Conservation (phyloP, 768 basidiomycete species). For the Boletus insuetus region DNA sequence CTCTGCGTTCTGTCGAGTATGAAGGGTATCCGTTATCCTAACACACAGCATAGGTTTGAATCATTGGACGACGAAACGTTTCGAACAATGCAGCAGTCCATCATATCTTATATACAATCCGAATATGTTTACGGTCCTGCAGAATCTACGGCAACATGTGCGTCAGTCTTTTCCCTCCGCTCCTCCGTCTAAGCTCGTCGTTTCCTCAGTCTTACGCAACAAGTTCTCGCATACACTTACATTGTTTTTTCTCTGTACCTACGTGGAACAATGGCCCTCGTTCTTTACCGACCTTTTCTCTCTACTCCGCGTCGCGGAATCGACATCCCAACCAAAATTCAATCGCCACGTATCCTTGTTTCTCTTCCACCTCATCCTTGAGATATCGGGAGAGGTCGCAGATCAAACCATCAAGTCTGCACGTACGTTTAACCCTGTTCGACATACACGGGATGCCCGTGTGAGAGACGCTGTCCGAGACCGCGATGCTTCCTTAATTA, state of each 20-base stretch:
- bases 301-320: slow-evolving; percentile 63
- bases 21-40: slow-evolving; percentile 1
- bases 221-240: slow-evolving; percentile 92
- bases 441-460: slow-evolving; percentile 78
- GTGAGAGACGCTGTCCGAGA: slow-evolving; percentile 90
- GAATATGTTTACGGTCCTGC: slow-evolving; percentile 87
- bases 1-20: background rate
- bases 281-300: slow-evolving; percentile 80
- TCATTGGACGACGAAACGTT: slow-evolving; percentile 69
- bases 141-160: slow-evolving; percentile 79
- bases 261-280: slow-evolving; percentile 80
- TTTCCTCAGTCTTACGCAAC: slow-evolving; percentile 76
- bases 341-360: slow-evolving; percentile 86
- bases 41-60: slow-evolving; percentile 47
- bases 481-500: slow-evolving; percentile 81
- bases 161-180: slow-evolving; percentile 34
- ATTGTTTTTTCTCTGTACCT: slow-evolving; percentile 84
- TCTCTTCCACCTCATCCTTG: slow-evolving; percentile 87
- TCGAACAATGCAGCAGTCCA: slow-evolving; percentile 67
- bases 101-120: slow-evolving; percentile 79
- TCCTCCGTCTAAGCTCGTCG: slow-evolving; percentile 3
- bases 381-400: slow-evolving; percentile 96
- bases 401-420: slow-evolving; percentile 93
- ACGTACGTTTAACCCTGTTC: slow-evolving; percentile 60
- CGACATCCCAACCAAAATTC: slow-evolving; percentile 55